Conservation (phyloP, 75 land plant genomes). For the Adiantum capillusveneris region DNA sequence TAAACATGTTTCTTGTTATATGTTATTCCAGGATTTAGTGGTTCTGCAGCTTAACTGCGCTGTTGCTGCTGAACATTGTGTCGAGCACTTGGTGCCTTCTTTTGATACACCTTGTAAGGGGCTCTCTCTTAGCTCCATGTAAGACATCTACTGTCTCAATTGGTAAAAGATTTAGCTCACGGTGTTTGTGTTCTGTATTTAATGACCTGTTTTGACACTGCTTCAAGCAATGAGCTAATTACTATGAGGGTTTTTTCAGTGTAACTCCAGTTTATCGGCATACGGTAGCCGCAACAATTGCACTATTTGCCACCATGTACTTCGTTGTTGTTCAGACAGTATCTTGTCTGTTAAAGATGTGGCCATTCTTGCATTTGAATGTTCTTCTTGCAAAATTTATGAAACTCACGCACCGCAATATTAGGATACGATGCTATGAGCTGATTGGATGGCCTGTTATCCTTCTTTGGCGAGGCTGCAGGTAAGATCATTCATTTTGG, state of each 20-base stretch:
- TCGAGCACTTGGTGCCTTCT: constrained; percentile 14
- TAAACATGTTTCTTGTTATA: neutral
- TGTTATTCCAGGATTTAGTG: constrained; percentile 54
- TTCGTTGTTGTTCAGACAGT: constrained; percentile 49
- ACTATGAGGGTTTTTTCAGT: constrained; percentile 23
- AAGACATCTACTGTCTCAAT: constrained; percentile 15
- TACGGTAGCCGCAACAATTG: constrained; percentile 37
- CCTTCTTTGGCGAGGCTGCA: constrained; percentile 38
- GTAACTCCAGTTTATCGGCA: constrained; percentile 16
- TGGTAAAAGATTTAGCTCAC: neutral
- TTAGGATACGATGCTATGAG: constrained; percentile 62
- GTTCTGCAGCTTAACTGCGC: constrained; percentile 61
- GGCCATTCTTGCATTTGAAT: constrained; percentile 20
- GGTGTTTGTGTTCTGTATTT: neutral
- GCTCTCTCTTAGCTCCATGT: constrained; percentile 29
- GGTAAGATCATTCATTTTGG: constrained; percentile 27
- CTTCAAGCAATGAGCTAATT: neutral
- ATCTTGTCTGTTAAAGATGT: constrained; percentile 20
- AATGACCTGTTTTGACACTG: neutral
- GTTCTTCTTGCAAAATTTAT: constrained; percentile 20
- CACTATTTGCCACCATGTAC: constrained; percentile 42
- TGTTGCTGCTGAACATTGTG: constrained; percentile 30
- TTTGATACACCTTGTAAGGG: constrained; percentile 13
- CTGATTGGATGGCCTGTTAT: constrained; percentile 73
- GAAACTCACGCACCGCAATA: constrained; percentile 36